phyloP scores from a whole-genome alignment of 1,139 yeast genomes.

The Taphrina pruni region DNA sequence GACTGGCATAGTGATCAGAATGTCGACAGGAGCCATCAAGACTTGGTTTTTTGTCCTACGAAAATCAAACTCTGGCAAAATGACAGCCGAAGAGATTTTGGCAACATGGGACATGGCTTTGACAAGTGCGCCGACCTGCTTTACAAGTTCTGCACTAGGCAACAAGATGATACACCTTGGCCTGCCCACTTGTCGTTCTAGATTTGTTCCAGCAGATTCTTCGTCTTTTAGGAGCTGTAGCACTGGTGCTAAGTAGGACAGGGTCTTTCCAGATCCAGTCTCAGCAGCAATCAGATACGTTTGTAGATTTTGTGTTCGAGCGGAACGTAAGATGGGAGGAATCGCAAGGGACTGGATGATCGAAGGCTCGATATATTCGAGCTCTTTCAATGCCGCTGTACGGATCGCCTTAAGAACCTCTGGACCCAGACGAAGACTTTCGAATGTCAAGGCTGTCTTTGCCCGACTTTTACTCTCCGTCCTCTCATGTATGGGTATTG shows the following conservation, averaged over 20 bases:
- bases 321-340: constrained; percentile 49
- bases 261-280: constrained; percentile 95
- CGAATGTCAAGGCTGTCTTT: constrained; percentile 54
- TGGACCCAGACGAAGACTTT: constrained; percentile 69
- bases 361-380: constrained; percentile 59
- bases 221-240: constrained; percentile 64
- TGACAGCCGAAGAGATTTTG: constrained; percentile 49
- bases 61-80: constrained; percentile 47
- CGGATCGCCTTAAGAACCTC: constrained; percentile 68
- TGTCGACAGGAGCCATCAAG: constrained; percentile 62
- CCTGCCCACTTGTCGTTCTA: constrained; percentile 45
- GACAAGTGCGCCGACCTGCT: constrained; percentile 70
- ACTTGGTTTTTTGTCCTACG: constrained; percentile 39
- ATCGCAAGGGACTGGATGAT: constrained; percentile 68
- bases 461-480: constrained; percentile 29
- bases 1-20: constrained; percentile 81
- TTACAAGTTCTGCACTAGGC: constrained; percentile 88
- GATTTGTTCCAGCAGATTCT: constrained; percentile 47
- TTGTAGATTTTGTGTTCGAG: constrained; percentile 54
- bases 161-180: constrained; percentile 74
- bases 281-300: constrained; percentile 89
- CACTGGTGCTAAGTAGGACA: constrained; percentile 83
- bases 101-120: constrained; percentile 61
- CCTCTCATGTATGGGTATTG: constrained; percentile 26
- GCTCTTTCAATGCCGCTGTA: constrained; percentile 57